Conservation (phyloP, 2,329 filamentous ascomycete genomes). For the Didymosphaeria variabile region DNA sequence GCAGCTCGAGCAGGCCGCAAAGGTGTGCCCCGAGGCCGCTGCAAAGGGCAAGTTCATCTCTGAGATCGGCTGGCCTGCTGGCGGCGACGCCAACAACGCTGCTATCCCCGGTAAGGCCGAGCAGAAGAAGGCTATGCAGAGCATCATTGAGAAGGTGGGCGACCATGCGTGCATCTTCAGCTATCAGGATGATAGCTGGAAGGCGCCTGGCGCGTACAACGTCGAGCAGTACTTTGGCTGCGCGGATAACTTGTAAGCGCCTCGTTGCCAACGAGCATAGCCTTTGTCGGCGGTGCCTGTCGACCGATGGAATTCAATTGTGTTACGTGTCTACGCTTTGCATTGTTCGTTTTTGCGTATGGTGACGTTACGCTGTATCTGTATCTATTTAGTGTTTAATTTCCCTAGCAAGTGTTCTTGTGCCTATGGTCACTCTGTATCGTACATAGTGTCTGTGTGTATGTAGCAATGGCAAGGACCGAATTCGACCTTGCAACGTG, state of each 20-base stretch:
- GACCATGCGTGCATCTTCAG: slow-evolving; percentile 82
- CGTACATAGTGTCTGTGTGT: slow-evolving; percentile 12
- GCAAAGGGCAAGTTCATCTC: slow-evolving; percentile 77
- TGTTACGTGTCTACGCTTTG: slow-evolving; percentile 33
- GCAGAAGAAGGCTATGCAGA: slow-evolving; percentile 76
- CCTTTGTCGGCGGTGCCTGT: not conserved
- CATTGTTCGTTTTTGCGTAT: slow-evolving; percentile 7
- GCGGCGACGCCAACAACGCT: slow-evolving; percentile 73
- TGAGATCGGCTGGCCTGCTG: slow-evolving; percentile 88
- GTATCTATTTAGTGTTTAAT: slow-evolving; percentile 35
- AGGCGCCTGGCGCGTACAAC: slow-evolving; percentile 71
- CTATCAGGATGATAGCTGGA: slow-evolving; percentile 83
- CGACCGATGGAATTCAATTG: slow-evolving; percentile 12
- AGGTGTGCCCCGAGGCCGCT: slow-evolving; percentile 69
- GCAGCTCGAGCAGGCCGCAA: slow-evolving; percentile 76
- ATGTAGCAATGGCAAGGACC: slow-evolving; percentile 17
- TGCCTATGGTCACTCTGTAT: not conserved
- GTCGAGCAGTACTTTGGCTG: slow-evolving; percentile 87
- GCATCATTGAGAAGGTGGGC: slow-evolving; percentile 73
- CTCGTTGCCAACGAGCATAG: not conserved
- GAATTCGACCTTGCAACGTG: slow-evolving; percentile 17
- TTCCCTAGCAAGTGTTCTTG: slow-evolving; percentile 18
- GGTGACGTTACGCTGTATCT: slow-evolving; percentile 24
- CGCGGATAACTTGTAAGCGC: slow-evolving; percentile 55
- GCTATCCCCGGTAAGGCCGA: slow-evolving; percentile 73